phyloP scores from a whole-genome alignment of 225 moss, liverwort and hornwort genomes.

The Pseudoscleropodium purum region DNA sequence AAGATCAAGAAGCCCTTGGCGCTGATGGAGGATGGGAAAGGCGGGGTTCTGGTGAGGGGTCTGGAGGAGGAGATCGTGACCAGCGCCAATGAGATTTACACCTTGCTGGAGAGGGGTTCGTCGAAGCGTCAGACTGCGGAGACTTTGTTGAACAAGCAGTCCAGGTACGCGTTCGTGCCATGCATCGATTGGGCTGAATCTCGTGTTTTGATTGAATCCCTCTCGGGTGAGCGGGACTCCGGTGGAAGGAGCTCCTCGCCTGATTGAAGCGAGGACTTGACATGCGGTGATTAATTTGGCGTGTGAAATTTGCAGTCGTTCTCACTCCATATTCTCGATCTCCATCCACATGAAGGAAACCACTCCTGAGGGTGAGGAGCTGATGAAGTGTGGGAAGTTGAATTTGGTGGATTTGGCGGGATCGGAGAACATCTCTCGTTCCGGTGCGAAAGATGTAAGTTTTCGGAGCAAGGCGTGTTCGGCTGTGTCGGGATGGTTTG shows the following conservation, averaged over 20 bases:
- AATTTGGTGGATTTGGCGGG: conserved; percentile 97
- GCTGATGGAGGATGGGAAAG: conserved; percentile 97
- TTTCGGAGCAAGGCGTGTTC: background rate
- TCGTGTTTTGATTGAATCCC: background rate
- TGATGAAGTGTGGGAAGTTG: conserved; percentile 92
- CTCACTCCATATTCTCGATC: conserved; percentile 89
- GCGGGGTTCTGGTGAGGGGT: conserved; percentile 94
- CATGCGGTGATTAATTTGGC: background rate
- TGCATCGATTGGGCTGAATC: background rate
- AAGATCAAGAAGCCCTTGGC: conserved; percentile 85
- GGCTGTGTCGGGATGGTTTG: background rate
- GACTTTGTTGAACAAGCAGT: conserved; percentile 88
- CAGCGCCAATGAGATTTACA: conserved; percentile 89
- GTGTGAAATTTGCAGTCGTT: conserved; percentile 52
- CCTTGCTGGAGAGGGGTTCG: conserved; percentile 79
- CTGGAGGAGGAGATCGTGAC: conserved; percentile 95
- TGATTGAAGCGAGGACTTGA: background rate
- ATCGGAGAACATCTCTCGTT: conserved; percentile 95
- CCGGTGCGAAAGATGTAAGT: conserved; percentile 79
- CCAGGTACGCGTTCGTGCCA: conserved; percentile 29
- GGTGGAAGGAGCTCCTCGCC: background rate
- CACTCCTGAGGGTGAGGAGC: conserved; percentile 93
- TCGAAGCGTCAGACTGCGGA: conserved; percentile 94
- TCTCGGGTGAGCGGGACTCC: background rate
- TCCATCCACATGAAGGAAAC: conserved; percentile 96